These are phyloP conservation scores for Phytophthora citrophthora DNA, from an alignment of 352 stramenopile species.

Conservation along the genomic window DNA sequence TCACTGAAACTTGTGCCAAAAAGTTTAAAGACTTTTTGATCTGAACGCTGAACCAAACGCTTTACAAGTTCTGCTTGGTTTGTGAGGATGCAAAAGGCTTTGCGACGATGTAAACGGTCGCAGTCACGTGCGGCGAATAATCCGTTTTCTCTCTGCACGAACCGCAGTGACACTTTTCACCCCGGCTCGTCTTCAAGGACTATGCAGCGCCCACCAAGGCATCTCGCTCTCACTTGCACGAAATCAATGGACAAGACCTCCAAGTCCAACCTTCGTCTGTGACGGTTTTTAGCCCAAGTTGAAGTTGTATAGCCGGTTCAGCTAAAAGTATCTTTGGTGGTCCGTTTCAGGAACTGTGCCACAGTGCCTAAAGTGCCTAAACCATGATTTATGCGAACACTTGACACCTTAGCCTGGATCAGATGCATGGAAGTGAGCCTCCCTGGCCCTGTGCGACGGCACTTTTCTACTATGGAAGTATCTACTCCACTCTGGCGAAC, in stretches of 20 bases:
- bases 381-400: neutral
- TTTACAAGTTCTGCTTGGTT: conserved; percentile 6
- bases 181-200: conserved; percentile 20
- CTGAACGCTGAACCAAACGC: neutral
- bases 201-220: conserved; percentile 10
- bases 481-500: too few relatives aligned
- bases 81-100: too few relatives aligned
- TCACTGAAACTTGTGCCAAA: neutral
- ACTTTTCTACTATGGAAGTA: too few relatives aligned
- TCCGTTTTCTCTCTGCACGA: conserved; percentile 23
- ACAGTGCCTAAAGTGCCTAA: neutral
- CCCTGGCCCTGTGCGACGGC: too few relatives aligned
- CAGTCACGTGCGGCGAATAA: conserved; percentile 34
- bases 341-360: conserved; percentile 14
- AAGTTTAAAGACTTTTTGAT: neutral
- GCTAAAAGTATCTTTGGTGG: conserved; percentile 20
- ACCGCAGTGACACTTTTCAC: conserved; percentile 8
- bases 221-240: neutral
- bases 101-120: conserved; percentile 22
- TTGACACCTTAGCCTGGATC: neutral
- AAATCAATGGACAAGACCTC: neutral
- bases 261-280: neutral
- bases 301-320: conserved; percentile 37
- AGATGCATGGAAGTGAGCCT: neutral
- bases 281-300: conserved; percentile 23